These are phyloP conservation scores for Hirsutella rhossiliensis DNA, from an alignment of 2,329 filamentous ascomycete genomes.

Conservation along the genomic window DNA sequence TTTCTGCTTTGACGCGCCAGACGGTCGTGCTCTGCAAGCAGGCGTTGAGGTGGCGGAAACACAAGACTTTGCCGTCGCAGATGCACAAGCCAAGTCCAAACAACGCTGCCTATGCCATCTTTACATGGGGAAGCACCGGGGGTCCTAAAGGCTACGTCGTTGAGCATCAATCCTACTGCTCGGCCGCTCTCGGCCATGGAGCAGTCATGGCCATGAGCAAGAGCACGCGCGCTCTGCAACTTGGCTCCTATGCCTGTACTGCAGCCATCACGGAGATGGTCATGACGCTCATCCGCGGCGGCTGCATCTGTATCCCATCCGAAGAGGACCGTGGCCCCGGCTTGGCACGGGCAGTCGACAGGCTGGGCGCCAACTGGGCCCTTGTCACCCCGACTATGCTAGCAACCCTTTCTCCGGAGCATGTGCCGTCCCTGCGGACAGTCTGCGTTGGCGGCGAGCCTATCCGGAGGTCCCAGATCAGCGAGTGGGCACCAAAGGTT, in stretches of 20 bases:
- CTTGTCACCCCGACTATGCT: neutral
- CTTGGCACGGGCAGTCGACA: conserved; percentile 3
- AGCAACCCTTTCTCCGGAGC: neutral
- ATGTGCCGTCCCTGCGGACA: neutral
- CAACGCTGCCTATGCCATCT: neutral
- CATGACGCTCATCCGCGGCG: neutral
- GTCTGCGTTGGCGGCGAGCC: neutral
- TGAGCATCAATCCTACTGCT: neutral
- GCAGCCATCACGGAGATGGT: neutral
- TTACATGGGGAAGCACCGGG: neutral
- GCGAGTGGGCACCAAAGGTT: too few species aligned
- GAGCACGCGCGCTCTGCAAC: neutral
- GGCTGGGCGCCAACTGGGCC: neutral
- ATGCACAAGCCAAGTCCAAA: neutral
- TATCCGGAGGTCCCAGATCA: neutral
- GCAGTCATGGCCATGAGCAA: neutral
- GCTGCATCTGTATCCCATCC: conserved; percentile 3
- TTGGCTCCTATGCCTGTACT: neutral
- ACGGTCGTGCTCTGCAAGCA: neutral
- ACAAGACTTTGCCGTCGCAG: neutral
- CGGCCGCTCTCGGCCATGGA: neutral
- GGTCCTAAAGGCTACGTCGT: neutral
- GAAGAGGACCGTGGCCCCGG: conserved; percentile 5
- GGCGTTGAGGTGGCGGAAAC: neutral
- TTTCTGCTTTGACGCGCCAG: too few species aligned